Percentiles rank a stretch among this genome's conserved stretches.
Evolutionary conservation across 2,329 filamentous ascomycete species (phyloP).

Genomic region (Corinectria fuckeliana): DNA sequence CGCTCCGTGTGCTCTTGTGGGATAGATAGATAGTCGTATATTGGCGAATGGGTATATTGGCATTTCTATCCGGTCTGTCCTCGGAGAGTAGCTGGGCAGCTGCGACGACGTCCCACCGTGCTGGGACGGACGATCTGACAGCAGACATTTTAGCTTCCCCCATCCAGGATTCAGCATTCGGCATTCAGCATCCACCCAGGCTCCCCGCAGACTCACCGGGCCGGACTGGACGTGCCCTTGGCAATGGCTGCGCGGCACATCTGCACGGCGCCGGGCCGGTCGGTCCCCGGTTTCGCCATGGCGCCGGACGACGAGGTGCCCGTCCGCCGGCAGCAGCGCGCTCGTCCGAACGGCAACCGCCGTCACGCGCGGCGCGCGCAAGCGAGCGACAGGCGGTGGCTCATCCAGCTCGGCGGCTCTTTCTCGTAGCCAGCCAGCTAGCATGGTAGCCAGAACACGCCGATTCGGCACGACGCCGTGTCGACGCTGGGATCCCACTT

Average conservation of each 20-base stretch:
- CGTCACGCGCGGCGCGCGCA: slow-evolving; percentile 20
- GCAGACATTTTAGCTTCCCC: slow-evolving; percentile 3
- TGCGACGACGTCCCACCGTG: not conserved
- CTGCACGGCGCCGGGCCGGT: slow-evolving; percentile 34
- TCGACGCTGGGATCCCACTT: slow-evolving; percentile 14
- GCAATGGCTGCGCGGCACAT: slow-evolving; percentile 5
- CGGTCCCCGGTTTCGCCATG: slow-evolving; percentile 22
- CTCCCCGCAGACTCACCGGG: slow-evolving; percentile 19
- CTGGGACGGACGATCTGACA: slow-evolving; percentile 17
- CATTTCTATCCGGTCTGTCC: no score
- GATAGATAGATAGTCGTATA: slow-evolving; percentile 12
- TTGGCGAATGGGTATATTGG: slow-evolving; percentile 20
- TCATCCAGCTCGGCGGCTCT: slow-evolving; percentile 25
- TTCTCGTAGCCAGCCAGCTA: slow-evolving; percentile 29
- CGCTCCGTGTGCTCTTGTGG: slow-evolving; percentile 10
- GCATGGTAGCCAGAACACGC: slow-evolving; percentile 15
- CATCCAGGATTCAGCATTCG: not conserved
- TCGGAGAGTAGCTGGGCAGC: not conserved
- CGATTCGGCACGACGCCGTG: slow-evolving; percentile 5
- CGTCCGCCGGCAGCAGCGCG: slow-evolving; percentile 7
- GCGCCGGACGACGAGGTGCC: slow-evolving; percentile 1
- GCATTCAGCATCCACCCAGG: not conserved
- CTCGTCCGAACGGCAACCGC: slow-evolving; percentile 24
- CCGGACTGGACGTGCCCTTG: slow-evolving; percentile 16
- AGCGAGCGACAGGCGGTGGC: slow-evolving; percentile 16